Evolutionary conservation across 768 basidiomycete species (phyloP).

Genomic region (Pisolithus albus): DNA sequence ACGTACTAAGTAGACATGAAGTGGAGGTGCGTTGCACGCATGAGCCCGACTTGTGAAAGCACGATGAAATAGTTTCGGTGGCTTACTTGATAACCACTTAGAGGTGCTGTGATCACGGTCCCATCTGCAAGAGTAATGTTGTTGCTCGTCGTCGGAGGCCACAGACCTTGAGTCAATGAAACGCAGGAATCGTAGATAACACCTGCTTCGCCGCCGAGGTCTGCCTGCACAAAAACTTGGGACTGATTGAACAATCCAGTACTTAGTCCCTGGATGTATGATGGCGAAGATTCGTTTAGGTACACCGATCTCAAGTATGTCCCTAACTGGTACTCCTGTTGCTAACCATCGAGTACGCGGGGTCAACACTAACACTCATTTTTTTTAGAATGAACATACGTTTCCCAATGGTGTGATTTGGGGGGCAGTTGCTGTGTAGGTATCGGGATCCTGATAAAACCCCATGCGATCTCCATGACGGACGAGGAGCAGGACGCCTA

Average conservation of each 20-base stretch:
- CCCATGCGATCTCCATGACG: conserved; percentile 60
- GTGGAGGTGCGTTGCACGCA: neutral
- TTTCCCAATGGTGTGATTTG: conserved; percentile 64
- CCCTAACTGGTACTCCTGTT: conserved; percentile 55
- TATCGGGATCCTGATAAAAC: conserved; percentile 57
- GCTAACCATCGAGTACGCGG: conserved; percentile 25
- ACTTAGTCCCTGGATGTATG: conserved; percentile 40
- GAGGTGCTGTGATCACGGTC: conserved; percentile 48
- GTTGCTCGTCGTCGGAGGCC: conserved; percentile 42
- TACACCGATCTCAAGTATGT: conserved; percentile 45
- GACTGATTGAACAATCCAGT: conserved; percentile 29
- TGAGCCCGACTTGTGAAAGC: conserved; percentile 7
- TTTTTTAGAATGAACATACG: conserved; percentile 28
- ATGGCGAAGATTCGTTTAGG: conserved; percentile 45
- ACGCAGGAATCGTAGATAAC: conserved; percentile 63
- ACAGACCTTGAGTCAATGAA: conserved; percentile 65
- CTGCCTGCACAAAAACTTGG: conserved; percentile 49
- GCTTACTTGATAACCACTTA: conserved; percentile 58
- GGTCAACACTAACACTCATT: neutral
- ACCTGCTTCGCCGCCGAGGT: conserved; percentile 61
- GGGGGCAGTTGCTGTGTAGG: conserved; percentile 51
- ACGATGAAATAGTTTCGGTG: neutral
- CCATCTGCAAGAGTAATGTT: conserved; percentile 62
- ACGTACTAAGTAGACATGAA: conserved; percentile 25
- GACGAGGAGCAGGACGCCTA: conserved; percentile 51